Base-by-base conservation (phyloP, 148 eudicot species). In the Drosera capensis region DNA sequence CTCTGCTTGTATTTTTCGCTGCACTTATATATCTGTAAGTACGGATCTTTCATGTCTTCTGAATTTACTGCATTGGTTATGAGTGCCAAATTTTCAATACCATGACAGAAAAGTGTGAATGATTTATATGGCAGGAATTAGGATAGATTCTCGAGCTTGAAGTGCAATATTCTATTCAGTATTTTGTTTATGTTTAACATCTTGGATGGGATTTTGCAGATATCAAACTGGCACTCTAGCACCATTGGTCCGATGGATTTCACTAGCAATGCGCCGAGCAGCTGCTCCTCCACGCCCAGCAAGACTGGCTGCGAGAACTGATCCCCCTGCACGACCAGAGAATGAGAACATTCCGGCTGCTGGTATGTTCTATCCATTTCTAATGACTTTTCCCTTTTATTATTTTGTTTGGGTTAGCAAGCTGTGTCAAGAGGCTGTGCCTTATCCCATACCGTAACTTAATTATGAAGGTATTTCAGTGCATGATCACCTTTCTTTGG, bases 171-270 rank as follows among this genome's bases (percentile, higher is more conserved):
- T n/a, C n/a, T n/a, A n/a, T n/a, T n/a, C n/a, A n/a, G n/a, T n/a
- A n/a, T n/a, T n/a, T n/a, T n/a, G n/a, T n/a, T n/a, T n/a, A n/a
- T n/a, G n/a, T n/a, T n/a, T n/a, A n/a, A n/a, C n/a, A n/a, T n/a
- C n/a, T n/a, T n/a, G n/a, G 45, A 18, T 60, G 60, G 48, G 51
- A 28, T 61, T 24, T 23, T 68, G 48, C 64, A 92, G 99, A 46
- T 86, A 92, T 66, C 99, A 85, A 67, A 92, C 95, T 57, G 99
- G 99, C 59, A 94, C 95, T 57, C 69, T 92, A 42, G 65, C 99
- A 45, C 99, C 99, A 34, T 64, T 92, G 20, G 43, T 92, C 41
- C 68, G 95, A 42, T 92, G 95, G 95, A 65, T 81, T 54, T 79
- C 94, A 42, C 94, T 68, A 74, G 86, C 94, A 38, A 92, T 85